Evolutionary conservation across 1,284 basidiomycete species (phyloP).

Genomic region (Rhizopogon hawkerae): DNA sequence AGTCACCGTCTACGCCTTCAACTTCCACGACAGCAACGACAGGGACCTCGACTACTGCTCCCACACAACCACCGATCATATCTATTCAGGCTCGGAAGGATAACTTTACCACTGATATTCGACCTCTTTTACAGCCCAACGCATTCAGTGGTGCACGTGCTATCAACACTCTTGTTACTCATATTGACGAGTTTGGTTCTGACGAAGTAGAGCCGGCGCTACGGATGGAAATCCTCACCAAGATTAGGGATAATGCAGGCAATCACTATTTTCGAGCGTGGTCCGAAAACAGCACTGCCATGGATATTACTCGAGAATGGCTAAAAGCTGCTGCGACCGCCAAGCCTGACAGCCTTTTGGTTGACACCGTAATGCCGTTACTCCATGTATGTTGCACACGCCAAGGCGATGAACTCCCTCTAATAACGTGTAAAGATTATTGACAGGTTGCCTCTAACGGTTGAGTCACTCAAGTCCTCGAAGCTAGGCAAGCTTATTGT

Average conservation of each 20-base stretch:
- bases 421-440: conserved; percentile 48
- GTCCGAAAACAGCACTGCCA: conserved; percentile 61
- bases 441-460: conserved; percentile 66
- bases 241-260: conserved; percentile 71
- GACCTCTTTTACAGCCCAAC: conserved; percentile 43
- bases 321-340: conserved; percentile 55
- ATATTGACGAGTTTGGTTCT: conserved; percentile 50
- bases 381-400: conserved; percentile 53
- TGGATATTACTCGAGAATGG: conserved; percentile 73
- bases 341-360: conserved; percentile 46
- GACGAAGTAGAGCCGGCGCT: conserved; percentile 51
- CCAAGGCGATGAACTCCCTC: conserved; percentile 13
- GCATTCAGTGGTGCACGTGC: conserved; percentile 64
- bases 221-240: conserved; percentile 62
- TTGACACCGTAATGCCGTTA: conserved; percentile 74
- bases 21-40: conserved; percentile 17
- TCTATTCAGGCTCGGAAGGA: conserved; percentile 37
- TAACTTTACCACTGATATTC: conserved; percentile 41
- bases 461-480: conserved; percentile 57
- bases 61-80: conserved; percentile 15
- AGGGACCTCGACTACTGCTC: conserved; percentile 17
- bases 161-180: conserved; percentile 46
- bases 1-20: conserved; percentile 22
- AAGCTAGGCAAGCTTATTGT: conserved; percentile 72
- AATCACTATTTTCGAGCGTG: conserved; percentile 79